Evolutionary conservation across 768 basidiomycete genomes (phyloP).

Genomic region (Kwoniella sp.): DNA sequence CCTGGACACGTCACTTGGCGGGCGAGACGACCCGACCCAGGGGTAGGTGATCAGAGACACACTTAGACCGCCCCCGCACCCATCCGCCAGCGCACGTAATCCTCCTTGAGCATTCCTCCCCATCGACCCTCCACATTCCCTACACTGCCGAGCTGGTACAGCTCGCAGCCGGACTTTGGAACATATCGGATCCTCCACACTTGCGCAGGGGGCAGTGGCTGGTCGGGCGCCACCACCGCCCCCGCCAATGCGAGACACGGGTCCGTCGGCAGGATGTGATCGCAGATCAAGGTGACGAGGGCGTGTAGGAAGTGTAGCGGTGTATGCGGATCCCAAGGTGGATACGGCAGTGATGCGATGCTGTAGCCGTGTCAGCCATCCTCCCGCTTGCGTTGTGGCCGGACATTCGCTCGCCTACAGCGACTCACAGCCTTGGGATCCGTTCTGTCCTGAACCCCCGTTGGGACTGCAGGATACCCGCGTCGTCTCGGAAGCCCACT

Average conservation of each 20-base stretch:
- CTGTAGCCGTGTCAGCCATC: constrained; percentile 10
- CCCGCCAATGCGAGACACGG: constrained; percentile 13
- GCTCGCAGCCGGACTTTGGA: constrained; percentile 39
- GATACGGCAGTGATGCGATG: constrained; percentile 27
- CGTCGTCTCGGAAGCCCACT: constrained; percentile 46
- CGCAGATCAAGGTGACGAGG: constrained; percentile 26
- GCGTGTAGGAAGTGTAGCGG: constrained; percentile 37
- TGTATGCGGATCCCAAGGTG: constrained; percentile 38
- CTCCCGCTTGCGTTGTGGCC: neutral
- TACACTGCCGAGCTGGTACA: constrained; percentile 29
- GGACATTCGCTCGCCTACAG: neutral
- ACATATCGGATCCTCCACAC: constrained; percentile 44
- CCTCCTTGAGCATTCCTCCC: constrained; percentile 39
- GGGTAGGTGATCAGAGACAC: no score
- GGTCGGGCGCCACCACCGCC: neutral
- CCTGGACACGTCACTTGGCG: no score
- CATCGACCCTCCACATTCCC: constrained; percentile 20
- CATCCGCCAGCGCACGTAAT: constrained; percentile 41
- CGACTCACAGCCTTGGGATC: constrained; percentile 43
- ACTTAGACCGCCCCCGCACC: no score
- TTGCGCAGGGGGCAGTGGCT: constrained; percentile 26
- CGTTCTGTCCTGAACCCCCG: constrained; percentile 38
- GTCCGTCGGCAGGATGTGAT: constrained; percentile 40
- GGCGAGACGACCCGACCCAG: no score
- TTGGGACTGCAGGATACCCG: constrained; percentile 35